Evolutionary conservation across 2,329 filamentous ascomycete genomes (phyloP).

Genomic region (Rhexocercosporidium sp.): DNA sequence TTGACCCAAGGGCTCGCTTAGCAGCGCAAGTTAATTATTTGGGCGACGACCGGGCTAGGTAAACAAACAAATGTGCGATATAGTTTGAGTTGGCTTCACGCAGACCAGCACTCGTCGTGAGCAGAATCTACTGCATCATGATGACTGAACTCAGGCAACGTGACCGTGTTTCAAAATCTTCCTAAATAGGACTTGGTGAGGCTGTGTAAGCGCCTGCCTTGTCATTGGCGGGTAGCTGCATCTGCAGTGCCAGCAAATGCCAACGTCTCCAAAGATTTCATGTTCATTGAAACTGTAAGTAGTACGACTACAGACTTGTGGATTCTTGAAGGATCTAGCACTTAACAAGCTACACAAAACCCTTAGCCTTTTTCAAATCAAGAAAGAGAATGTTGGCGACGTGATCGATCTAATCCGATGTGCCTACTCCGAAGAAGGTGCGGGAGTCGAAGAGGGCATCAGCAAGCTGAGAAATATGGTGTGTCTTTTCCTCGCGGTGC

Average conservation of each 20-base stretch:
- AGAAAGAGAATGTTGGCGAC: slow-evolving; percentile 24
- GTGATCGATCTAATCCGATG: slow-evolving; percentile 22
- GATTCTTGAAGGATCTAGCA: slow-evolving; percentile 30
- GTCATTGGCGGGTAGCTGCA: slow-evolving; percentile 1
- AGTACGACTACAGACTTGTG: slow-evolving; percentile 20
- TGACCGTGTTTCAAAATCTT: neutral
- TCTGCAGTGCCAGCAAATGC: slow-evolving; percentile 7
- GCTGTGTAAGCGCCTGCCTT: neutral
- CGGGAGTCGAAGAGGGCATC: neutral
- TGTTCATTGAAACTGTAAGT: too few species aligned
- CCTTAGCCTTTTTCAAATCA: slow-evolving; percentile 25
- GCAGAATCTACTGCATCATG: neutral
- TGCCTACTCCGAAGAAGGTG: slow-evolving; percentile 22
- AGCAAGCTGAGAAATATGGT: slow-evolving; percentile 16
- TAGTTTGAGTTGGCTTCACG: neutral
- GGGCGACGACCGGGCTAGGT: too few species aligned
- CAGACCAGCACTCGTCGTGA: too few species aligned
- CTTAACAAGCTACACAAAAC: slow-evolving; percentile 34
- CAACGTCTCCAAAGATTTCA: too few species aligned
- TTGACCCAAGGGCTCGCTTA: neutral
- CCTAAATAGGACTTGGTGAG: neutral
- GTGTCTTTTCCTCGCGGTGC: slow-evolving; percentile 27
- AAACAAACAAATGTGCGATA: neutral
- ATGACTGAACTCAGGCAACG: neutral
- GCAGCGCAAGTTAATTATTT: neutral